Base-by-base conservation (phyloP, 2,329 filamentous ascomycete species). In the Talaromyces sp. region DNA sequence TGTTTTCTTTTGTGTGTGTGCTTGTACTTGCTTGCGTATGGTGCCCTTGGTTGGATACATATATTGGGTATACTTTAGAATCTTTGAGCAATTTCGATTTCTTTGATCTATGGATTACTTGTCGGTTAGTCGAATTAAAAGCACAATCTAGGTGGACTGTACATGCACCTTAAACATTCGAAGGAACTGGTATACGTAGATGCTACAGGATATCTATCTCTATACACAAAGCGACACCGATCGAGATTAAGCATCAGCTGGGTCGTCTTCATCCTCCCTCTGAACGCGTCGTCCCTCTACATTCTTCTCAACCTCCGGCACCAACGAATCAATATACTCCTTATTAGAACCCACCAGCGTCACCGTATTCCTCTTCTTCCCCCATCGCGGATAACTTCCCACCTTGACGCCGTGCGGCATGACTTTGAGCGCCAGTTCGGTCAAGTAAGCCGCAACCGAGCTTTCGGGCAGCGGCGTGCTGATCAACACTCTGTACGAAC, bases 301-400 rank as follows among this genome's bases (percentile, higher is more conserved):
- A 62, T 89, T 89, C 75, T 87, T 80, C 74, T 91, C 86, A 3
- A 97, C 91, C 75, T 97, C 92, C 0, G 84, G 79, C 14, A 96
- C 86, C 67, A 97, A 78, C 60, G 87, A 88, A 75, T 97, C 92
- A 74, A 98, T 85, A 70, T 87, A 94, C 27, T 86, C 88, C 69
- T 85, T 82, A 74, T 97, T 90, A 69, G 87, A 88, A 16, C 84
- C 87, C 16, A 97, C 93, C 62, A 99, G 82, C 11, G 94, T 97
- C 57, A 98, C 92, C 0, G 93, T 95, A 78, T 98, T 98, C 68
- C 84, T 84, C 72, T 87, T 87, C 83, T 92, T 94, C 5, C 90
- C 92, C 93, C 93, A 97, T 63, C 92, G 84, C 41, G 95, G 95
- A 78, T 99, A 98, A 78, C 92, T 96, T 56, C 95, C 95, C 16